Evolutionary conservation across 2,329 filamentous ascomycete species (phyloP).

Genomic region (Aspergillus awamori): DNA sequence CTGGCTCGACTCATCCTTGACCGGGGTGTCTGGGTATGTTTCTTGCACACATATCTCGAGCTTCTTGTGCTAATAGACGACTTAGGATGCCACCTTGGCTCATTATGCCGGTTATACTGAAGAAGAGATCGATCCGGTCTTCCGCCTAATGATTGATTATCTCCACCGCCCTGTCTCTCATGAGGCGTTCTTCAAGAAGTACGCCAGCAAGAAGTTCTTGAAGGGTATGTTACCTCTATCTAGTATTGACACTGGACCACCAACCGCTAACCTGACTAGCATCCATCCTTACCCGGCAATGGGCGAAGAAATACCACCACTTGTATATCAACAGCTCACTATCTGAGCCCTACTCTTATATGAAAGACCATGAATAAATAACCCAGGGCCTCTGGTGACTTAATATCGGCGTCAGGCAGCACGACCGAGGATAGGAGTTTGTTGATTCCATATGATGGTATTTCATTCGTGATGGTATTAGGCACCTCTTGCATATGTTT

Average conservation of each 20-base stretch:
- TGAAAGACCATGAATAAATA: conserved; percentile 37
- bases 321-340: conserved; percentile 41
- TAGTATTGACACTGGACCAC: not conserved
- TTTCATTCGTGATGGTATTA: conserved; percentile 47
- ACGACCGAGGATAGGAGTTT: conserved; percentile 31
- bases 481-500: conserved; percentile 45
- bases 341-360: conserved; percentile 35
- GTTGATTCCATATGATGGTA: conserved; percentile 43
- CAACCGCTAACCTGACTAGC: conserved; percentile 56
- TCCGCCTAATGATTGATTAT: conserved; percentile 95
- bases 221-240: conserved; percentile 70
- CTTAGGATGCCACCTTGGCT: conserved; percentile 76
- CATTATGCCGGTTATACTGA: conserved; percentile 94
- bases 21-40: conserved; percentile 83
- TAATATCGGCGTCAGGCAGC: conserved; percentile 24
- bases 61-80: conserved; percentile 22
- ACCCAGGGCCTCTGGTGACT: conserved; percentile 27
- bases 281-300: conserved; percentile 86
- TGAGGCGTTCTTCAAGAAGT: conserved; percentile 99
- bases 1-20: conserved; percentile 87
- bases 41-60: not conserved
- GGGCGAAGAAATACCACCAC: conserved; percentile 78
- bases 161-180: conserved; percentile 86
- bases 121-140: conserved; percentile 88
- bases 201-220: conserved; percentile 98